Conservation (phyloP, 2,329 filamentous ascomycete species). For the Penicillium digitatum region DNA sequence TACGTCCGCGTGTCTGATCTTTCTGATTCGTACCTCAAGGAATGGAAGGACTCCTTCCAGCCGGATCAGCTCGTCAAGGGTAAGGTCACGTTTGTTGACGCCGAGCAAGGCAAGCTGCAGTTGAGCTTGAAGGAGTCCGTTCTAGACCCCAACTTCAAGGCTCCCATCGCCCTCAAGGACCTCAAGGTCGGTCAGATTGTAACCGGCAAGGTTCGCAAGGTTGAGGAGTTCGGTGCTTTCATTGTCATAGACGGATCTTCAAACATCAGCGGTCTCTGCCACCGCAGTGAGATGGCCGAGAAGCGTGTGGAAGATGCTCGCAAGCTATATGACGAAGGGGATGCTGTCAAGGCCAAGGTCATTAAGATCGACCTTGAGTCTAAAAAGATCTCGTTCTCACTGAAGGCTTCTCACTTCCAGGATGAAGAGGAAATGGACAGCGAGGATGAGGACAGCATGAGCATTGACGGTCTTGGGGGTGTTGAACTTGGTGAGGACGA, state of each 20-base stretch:
- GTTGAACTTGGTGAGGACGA: conserved; percentile 36
- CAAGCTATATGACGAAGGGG: conserved; percentile 84
- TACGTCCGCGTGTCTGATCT: conserved; percentile 83
- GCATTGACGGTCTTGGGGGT: conserved; percentile 31
- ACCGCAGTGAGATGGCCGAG: conserved; percentile 88
- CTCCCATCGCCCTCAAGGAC: conserved; percentile 69
- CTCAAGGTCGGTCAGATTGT: conserved; percentile 75
- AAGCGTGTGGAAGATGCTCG: conserved; percentile 75
- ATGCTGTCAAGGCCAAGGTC: conserved; percentile 88
- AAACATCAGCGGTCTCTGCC: conserved; percentile 89
- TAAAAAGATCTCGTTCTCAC: conserved; percentile 77
- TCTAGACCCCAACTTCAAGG: conserved; percentile 72
- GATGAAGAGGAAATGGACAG: conserved; percentile 49
- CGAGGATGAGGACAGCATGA: conserved; percentile 47
- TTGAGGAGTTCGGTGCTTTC: conserved; percentile 93
- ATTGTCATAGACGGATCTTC: conserved; percentile 81
- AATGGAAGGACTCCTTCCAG: conserved; percentile 89
- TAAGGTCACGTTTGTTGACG: conserved; percentile 70
- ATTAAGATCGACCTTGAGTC: conserved; percentile 71
- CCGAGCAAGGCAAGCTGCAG: conserved; percentile 66
- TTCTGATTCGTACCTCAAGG: conserved; percentile 86
- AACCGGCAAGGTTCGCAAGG: conserved; percentile 86
- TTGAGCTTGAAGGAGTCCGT: conserved; percentile 83
- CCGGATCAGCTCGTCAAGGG: conserved; percentile 87
- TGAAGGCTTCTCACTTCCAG: conserved; percentile 89